Evolutionary conservation across 768 basidiomycete genomes (phyloP), one percentile per base, ranked within the genome.

Genomic region (Hygrocybe coccinea): DNA sequence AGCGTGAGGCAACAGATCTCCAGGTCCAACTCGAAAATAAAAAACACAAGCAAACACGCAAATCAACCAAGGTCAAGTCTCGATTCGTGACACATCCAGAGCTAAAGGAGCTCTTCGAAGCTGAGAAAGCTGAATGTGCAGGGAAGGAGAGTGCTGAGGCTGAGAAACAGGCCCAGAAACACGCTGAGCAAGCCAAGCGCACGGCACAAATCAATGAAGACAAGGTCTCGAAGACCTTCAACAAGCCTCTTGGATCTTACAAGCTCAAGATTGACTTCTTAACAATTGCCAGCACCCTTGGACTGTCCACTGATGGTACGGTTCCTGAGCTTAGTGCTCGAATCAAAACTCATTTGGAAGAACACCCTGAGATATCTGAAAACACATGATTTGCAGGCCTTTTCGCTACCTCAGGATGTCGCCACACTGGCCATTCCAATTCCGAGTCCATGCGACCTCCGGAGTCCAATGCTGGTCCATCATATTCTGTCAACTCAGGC

Each of bases 121-220:
- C 41, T 36, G 39, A 54, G 33, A 36, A 53, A 14, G 41, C 41
- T 35, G 56, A 44, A 17, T 17, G 43, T 37, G 22, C 14, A 21
- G 41, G 54, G 25, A 19, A 46, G 43, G 56, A 53, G 33, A 53
- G 43, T 14, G 48, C 33, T 14, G 35, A 21, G 19, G 38, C 54
- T 38, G 53, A 59, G 43, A 59, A 55, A 36, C 47, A 59, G 49
- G 57, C 57, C n/a, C 25, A 50, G 43, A 59, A 55, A 35, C 19
- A 19, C 22, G 54, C 46, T n/a, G 45, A 55, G 36, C 25, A 43
- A 9, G 54, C 33, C 22, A 68, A 67, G 19, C 33, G 34, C 43
- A 56, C 10, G 17, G 50, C 49, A n/a, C 59, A 56, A 54, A 52
- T 52, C 29, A 9, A 36, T n/a, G 22, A 17, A 15, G 51, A 52